Base-by-base conservation (phyloP, 148 eudicot genomes). In the Vaccinium corymbosum region DNA sequence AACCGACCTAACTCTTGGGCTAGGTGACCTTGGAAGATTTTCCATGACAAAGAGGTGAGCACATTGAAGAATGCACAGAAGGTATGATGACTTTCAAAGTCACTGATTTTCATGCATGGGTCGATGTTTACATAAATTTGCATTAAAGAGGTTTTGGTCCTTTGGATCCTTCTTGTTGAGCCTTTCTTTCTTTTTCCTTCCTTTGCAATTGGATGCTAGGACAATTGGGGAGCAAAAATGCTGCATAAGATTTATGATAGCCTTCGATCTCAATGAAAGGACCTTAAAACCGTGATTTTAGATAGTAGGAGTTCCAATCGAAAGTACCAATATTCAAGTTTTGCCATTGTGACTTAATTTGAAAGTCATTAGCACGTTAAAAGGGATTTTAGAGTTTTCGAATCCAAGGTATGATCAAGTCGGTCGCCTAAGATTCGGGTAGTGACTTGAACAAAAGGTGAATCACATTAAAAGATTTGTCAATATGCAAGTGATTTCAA, bases 31-130 rank as follows among this genome's bases (percentile, higher is more conserved):
- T 7, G 76, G 76, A 35, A 38, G 29, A 50, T 51, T 78, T 52
- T 27, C 22, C 72, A 53, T 79, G 62, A 79, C 46, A 79, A 35
- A 56, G 81, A 79, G 62, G 46, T 57, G 81, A 17, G 29, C 20
- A 76, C 27, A 79, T 32, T 55, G 81, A 15, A 79, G 61, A 29
- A 6, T 76, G 51, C 29, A 20, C 6, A 8, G 10, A 22, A 50
- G 4, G 5, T 56, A 80, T 56, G 68, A 10, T 42, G 22, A 13
- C 6, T n/a, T 59, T 61, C 73, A 46, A 80, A 20, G 73, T 61
- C 70, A 38, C 68, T 38, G 53, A 62, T 62, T 61, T 59, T 4
- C 42, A 59, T 38, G 78, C 42, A 59, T 38, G 78, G 29, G 82
- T n/a, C 11, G 19, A 35, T 56, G 22, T 20, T 14, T 38, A 42